Percentiles rank a stretch among this genome's conserved stretches.
These are phyloP conservation scores for Phytophthora lateralis DNA, from an alignment of 352 stramenopile species.

Conservation along the genomic window DNA sequence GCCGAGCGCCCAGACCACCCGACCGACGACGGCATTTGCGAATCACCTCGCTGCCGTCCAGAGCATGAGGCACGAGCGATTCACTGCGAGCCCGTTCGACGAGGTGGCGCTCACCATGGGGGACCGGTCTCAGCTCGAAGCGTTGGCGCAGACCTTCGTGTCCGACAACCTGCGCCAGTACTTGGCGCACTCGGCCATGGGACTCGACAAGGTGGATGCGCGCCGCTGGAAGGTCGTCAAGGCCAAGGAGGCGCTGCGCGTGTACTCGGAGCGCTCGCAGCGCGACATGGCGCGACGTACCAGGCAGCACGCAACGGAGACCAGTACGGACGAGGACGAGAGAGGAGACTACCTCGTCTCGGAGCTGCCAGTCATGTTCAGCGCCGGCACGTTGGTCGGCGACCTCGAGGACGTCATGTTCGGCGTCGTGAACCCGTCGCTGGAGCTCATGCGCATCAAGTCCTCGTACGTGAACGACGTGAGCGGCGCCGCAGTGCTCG, in stretches of 20 bases:
- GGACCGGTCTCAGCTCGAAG: conserved; percentile 30
- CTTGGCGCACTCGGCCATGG: conserved; percentile 33
- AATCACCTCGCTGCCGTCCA: conserved; percentile 14
- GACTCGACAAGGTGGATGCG: conserved; percentile 38
- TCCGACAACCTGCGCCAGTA: conserved; percentile 48
- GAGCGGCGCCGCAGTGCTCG: conserved; percentile 44
- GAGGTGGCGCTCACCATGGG: conserved; percentile 28
- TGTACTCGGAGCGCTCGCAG: conserved; percentile 38
- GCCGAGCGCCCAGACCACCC: neutral
- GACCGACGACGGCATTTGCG: conserved; percentile 19
- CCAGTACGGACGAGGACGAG: conserved; percentile 17
- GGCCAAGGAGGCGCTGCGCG: conserved; percentile 30
- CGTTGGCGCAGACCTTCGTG: conserved; percentile 34
- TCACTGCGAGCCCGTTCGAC: conserved; percentile 33
- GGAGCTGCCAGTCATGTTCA: conserved; percentile 37
- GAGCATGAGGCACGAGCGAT: conserved; percentile 18
- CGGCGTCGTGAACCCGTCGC: conserved; percentile 37
- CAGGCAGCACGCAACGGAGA: conserved; percentile 17
- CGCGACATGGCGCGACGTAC: conserved; percentile 26
- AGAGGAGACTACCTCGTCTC: conserved; percentile 16
- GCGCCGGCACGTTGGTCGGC: conserved; percentile 33
- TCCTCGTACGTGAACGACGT: conserved; percentile 52
- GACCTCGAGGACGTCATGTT: conserved; percentile 51
- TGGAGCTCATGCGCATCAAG: conserved; percentile 47
- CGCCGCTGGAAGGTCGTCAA: conserved; percentile 43